phyloP scores from a whole-genome alignment of 169 alveolate species.

The Plasmodium gonderi region DNA sequence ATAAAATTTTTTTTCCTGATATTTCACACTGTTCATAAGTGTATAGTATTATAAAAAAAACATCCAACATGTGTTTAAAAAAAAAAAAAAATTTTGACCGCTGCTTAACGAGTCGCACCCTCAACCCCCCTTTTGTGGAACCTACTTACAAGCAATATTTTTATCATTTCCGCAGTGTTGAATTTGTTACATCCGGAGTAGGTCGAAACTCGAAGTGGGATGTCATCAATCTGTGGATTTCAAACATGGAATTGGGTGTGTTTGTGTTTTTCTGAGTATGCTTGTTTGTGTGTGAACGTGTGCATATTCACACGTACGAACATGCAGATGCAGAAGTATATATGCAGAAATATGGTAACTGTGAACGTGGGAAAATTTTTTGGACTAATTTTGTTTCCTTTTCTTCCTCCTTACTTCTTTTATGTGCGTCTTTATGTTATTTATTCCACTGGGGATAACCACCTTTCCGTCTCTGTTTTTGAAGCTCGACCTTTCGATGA shows the following conservation, averaged over 20 bases:
- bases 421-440: conserved; percentile 75
- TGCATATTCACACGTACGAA: not conserved
- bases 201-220: conserved; percentile 76
- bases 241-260: not conserved
- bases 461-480: conserved; percentile 75
- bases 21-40: too few species aligned
- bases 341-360: not conserved
- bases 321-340: not conserved
- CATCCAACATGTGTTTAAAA: too few species aligned
- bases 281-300: not conserved
- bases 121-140: too few species aligned
- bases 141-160: conserved; percentile 70
- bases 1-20: not conserved
- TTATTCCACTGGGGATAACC: conserved; percentile 80
- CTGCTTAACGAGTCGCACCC: too few species aligned
- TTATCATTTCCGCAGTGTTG: conserved; percentile 78
- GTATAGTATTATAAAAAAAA: too few species aligned
- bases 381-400: not conserved
- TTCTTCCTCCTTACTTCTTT: conserved; percentile 28
- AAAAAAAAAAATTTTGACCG: too few species aligned
- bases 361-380: not conserved
- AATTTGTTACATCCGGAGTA: conserved; percentile 73
- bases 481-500: conserved; percentile 11
- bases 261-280: not conserved
- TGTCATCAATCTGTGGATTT: conserved; percentile 40